Evolutionary conservation across 345 rosid species (phyloP), one percentile per base, ranked within the genome.

Genomic region (Noccaea caerulescens): DNA sequence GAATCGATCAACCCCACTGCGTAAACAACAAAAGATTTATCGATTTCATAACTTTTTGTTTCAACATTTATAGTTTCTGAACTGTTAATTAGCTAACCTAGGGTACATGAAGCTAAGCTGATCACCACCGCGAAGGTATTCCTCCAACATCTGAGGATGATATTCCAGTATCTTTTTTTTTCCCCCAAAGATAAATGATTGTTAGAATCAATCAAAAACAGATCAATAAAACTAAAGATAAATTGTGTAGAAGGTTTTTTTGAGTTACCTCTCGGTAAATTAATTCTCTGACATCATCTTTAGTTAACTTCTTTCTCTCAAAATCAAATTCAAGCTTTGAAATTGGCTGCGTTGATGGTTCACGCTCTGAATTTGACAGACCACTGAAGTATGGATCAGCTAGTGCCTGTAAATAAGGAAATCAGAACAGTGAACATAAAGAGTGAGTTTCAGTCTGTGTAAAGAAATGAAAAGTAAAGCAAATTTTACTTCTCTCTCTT

Each of bases 301-400:
- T 92, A 25, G 87, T 78, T 66, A 94, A 58, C 77, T 92, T 92
- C 80, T 90, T 88, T 84, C 99, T 87, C 84, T 95, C 99, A 78
- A 95, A 95, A 75, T 95, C 99, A 80, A 95, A 95, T 81, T 95
- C 99, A 63, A 95, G 82, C 76, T 92, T 95, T 52, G 98, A 92
- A 75, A 95, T 95, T 39, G 99, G 87, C 77, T 83, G 91, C 46
- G 96, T 87, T 30, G 92, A 77, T 54, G 93, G 98, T 73, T 95
- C 99, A 47, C 96, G 86, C 25, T 95, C 98, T 32, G 85, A 88
- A 76, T 88, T 92, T 23, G 98, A 77, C 83, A 95, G 73, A 54
- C 98, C 97, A 41, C 69, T 78, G 64, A 95, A 95, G 66, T 95
- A 95, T 37, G 99, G 89, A 82, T 95, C 94, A 72, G 92, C 84